These are phyloP conservation scores for Exsudoporus frostii DNA, from an alignment of 768 basidiomycete genomes.

Conservation along the genomic window DNA sequence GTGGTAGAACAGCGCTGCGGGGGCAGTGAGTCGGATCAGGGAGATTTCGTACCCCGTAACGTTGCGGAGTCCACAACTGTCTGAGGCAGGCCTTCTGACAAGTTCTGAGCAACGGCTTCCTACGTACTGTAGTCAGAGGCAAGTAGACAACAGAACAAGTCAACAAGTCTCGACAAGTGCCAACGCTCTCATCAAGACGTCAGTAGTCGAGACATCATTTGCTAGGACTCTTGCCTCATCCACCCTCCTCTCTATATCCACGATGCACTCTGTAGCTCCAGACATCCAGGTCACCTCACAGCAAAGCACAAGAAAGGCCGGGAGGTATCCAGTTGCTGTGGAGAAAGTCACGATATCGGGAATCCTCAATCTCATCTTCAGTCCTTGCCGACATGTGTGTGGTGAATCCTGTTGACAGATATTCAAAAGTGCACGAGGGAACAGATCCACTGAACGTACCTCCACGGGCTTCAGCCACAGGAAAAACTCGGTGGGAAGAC, in stretches of 20 bases:
- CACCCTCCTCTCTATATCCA: slow-evolving; percentile 1
- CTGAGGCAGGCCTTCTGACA: no score
- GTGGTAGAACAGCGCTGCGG: neutral
- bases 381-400: neutral
- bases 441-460: neutral
- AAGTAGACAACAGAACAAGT: neutral
- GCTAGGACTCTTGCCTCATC: neutral
- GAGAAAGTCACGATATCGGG: slow-evolving; percentile 1
- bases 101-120: no score
- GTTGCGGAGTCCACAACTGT: no score
- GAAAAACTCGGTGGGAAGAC: neutral
- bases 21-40: no score
- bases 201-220: neutral
- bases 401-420: neutral
- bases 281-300: slow-evolving; percentile 10
- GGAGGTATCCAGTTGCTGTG: neutral
- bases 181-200: neutral
- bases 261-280: neutral
- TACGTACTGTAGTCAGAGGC: no score
- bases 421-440: no score
- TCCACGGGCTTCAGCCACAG: slow-evolving; percentile 7
- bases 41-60: no score
- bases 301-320: neutral
- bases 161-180: neutral
- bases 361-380: neutral